Conservation (phyloP, 2,329 filamentous ascomycete species). For the Fusarium chlamydosporum region DNA sequence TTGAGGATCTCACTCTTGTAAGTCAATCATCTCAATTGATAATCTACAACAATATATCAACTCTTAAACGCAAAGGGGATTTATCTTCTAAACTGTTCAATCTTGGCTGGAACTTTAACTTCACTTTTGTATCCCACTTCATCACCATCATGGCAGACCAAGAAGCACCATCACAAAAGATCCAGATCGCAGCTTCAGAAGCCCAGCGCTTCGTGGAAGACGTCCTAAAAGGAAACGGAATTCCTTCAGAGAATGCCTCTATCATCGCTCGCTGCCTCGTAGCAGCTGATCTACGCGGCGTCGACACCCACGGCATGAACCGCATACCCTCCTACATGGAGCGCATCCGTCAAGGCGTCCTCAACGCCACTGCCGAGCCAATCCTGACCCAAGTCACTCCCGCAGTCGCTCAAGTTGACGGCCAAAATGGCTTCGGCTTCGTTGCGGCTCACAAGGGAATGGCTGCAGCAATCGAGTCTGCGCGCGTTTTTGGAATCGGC, state of each 20-base stretch:
- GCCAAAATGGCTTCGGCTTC: conserved; percentile 81
- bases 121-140: not conserved
- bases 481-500: conserved; percentile 76
- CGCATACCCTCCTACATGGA: conserved; percentile 83
- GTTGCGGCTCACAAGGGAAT: conserved; percentile 77
- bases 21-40: not conserved
- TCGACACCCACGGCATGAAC: conserved; percentile 84
- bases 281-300: conserved; percentile 80
- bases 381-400: conserved; percentile 74
- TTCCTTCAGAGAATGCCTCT: conserved; percentile 69
- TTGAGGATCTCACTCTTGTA: not conserved
- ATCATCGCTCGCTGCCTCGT: conserved; percentile 78
- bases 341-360: conserved; percentile 77
- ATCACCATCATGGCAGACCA: conserved; percentile 33
- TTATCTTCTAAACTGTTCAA: not conserved
- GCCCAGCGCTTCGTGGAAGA: conserved; percentile 64
- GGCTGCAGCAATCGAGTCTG: conserved; percentile 75
- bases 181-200: conserved; percentile 58
- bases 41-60: not conserved
- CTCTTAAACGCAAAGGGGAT: too few species aligned
- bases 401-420: conserved; percentile 77
- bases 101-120: not conserved
- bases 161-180: conserved; percentile 33
- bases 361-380: conserved; percentile 73
- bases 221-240: conserved; percentile 73